These are phyloP conservation scores for Corymbia maculata DNA, from an alignment of 345 rosid species.

Conservation along the genomic window DNA sequence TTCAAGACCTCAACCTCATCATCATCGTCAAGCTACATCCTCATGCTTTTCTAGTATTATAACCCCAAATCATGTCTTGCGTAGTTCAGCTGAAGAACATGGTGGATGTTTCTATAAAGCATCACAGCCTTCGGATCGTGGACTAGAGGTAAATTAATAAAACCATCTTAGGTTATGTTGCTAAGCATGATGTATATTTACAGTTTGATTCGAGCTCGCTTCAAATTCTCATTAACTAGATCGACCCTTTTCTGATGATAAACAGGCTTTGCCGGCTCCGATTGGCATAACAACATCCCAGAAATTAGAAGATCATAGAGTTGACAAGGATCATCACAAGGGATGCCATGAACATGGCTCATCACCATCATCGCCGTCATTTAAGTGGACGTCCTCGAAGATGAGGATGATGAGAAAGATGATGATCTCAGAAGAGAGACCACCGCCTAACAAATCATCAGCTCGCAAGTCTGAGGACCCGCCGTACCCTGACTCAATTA, in stretches of 20 bases:
- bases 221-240: background rate
- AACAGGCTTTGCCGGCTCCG: background rate
- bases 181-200: background rate
- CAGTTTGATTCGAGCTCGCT: background rate
- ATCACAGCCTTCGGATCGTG: background rate
- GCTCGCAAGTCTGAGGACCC: background rate
- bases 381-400: constrained; percentile 80
- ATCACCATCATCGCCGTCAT: background rate
- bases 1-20: background rate
- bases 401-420: constrained; percentile 79
- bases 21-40: background rate
- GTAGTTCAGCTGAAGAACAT: background rate
- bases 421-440: constrained; percentile 12
- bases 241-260: background rate
- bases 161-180: background rate
- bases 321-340: background rate
- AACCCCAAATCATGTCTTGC: background rate
- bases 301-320: background rate
- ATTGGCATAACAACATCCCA: background rate
- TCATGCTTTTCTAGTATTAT: background rate
- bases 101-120: background rate
- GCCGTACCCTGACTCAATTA: background rate
- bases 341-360: background rate
- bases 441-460: background rate
- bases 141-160: background rate